Conservation (phyloP, 306 rosid species). For the Macrotyloma uniflorum region DNA sequence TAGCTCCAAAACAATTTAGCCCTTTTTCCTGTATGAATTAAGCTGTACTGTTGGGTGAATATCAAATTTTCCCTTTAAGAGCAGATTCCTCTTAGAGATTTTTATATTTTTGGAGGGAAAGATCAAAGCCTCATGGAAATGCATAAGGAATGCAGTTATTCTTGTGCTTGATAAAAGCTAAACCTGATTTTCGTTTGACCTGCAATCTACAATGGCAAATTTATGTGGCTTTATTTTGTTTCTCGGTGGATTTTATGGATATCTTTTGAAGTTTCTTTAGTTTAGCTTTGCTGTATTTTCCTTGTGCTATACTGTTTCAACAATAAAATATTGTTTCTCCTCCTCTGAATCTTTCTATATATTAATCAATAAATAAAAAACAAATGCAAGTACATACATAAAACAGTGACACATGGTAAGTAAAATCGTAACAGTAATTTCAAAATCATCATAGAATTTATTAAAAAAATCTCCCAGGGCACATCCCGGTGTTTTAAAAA, state of each 20-base stretch:
- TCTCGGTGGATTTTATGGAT: not conserved
- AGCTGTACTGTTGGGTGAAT: not conserved
- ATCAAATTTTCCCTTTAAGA: not conserved
- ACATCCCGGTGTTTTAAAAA: too few species aligned
- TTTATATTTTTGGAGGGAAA: not conserved
- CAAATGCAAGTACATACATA: not conserved
- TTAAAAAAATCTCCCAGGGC: not conserved
- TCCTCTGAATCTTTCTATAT: conserved; percentile 6
- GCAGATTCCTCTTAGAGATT: not conserved
- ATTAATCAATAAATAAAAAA: not conserved
- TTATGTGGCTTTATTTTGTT: not conserved
- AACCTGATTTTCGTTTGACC: not conserved
- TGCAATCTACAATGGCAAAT: not conserved
- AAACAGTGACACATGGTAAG: not conserved
- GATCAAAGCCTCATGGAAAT: not conserved
- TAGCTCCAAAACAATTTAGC: not conserved
- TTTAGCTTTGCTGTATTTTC: not conserved
- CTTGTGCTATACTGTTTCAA: conserved; percentile 2
- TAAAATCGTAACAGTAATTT: not conserved
- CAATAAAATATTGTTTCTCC: conserved; percentile 7
- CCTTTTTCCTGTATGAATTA: not conserved
- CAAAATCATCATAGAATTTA: not conserved
- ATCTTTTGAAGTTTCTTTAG: not conserved
- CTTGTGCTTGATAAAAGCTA: conserved; percentile 10
- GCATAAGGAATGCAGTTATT: not conserved